A percentile compares a stretch with the other conserved stretches of the same genome.
Evolutionary conservation across 495 filamentous ascomycete genomes (phyloP).

Genomic region (Penicillium goetzii): DNA sequence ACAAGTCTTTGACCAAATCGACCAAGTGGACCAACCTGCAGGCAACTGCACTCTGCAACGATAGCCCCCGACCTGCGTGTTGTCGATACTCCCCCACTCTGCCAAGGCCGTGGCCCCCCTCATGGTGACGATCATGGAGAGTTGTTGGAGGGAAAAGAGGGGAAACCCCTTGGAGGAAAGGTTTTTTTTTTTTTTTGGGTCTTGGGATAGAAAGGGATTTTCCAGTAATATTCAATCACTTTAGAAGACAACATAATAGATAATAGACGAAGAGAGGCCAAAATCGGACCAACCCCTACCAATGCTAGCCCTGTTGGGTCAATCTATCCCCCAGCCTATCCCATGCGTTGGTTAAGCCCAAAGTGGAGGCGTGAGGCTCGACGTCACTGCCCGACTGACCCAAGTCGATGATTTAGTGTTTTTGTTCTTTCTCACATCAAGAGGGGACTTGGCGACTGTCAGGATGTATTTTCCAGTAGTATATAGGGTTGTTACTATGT

Average conservation of each 20-base stretch:
- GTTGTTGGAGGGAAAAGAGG: background rate
- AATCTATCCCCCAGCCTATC: background rate
- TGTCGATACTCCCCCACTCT: conserved; percentile 19
- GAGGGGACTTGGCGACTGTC: no score
- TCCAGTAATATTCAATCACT: background rate
- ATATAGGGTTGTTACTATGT: no score
- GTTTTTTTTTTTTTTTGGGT: background rate
- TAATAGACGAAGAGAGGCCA: background rate
- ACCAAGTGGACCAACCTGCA: conserved; percentile 9
- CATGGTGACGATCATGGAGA: conserved; percentile 23
- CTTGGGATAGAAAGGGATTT: background rate
- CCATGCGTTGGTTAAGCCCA: background rate
- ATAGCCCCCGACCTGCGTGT: conserved; percentile 7
- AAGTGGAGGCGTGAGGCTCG: conserved; percentile 5
- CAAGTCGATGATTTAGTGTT: background rate
- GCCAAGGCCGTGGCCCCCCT: conserved; percentile 35
- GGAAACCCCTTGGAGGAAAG: background rate
- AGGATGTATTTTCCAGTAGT: no score
- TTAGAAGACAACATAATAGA: background rate
- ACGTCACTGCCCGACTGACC: conserved; percentile 17
- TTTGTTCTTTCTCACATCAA: background rate
- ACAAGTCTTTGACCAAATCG: conserved; percentile 11
- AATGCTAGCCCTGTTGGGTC: background rate
- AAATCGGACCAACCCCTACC: background rate
- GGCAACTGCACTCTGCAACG: conserved; percentile 8